Evolutionary conservation across 805 yeast genomes (phyloP).

Genomic region (Yamadazyma akitaensis): DNA sequence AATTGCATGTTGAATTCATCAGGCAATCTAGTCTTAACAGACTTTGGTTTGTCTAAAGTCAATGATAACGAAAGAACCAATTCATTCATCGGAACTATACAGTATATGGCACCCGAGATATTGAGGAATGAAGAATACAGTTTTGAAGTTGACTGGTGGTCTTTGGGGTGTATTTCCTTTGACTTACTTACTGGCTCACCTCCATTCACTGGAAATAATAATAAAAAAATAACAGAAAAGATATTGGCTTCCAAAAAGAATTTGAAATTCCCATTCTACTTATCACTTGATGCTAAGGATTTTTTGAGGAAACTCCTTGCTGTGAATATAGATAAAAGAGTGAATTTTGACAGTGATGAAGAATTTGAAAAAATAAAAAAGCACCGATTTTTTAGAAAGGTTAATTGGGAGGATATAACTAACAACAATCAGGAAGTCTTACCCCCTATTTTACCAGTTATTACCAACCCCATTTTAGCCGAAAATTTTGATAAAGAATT

Average conservation of each 20-base stretch:
- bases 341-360: slow-evolving; percentile 31
- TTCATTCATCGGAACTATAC: slow-evolving; percentile 44
- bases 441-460: slow-evolving; percentile 44
- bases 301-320: slow-evolving; percentile 36
- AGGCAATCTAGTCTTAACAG: slow-evolving; percentile 43
- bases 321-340: slow-evolving; percentile 34
- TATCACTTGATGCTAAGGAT: slow-evolving; percentile 41
- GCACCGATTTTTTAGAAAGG: slow-evolving; percentile 38
- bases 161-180: slow-evolving; percentile 42
- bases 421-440: slow-evolving; percentile 14
- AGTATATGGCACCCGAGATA: slow-evolving; percentile 49
- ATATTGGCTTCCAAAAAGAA: slow-evolving; percentile 30
- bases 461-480: slow-evolving; percentile 43
- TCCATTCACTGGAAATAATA: slow-evolving; percentile 43
- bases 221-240: slow-evolving; percentile 38
- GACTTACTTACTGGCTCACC: slow-evolving; percentile 45
- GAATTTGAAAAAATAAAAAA: slow-evolving; percentile 30
- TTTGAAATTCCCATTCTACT: slow-evolving; percentile 38
- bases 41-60: slow-evolving; percentile 43
- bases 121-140: slow-evolving; percentile 39
- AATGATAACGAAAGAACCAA: slow-evolving; percentile 18
- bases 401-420: slow-evolving; percentile 37
- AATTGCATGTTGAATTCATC: slow-evolving; percentile 41
- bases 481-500: slow-evolving; percentile 44
- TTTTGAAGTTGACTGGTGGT: slow-evolving; percentile 48